Percentiles rank a stretch among this genome's conserved stretches.
Evolutionary conservation across 2,329 filamentous ascomycete species (phyloP).

Genomic region (Cladorrhinum sp.): DNA sequence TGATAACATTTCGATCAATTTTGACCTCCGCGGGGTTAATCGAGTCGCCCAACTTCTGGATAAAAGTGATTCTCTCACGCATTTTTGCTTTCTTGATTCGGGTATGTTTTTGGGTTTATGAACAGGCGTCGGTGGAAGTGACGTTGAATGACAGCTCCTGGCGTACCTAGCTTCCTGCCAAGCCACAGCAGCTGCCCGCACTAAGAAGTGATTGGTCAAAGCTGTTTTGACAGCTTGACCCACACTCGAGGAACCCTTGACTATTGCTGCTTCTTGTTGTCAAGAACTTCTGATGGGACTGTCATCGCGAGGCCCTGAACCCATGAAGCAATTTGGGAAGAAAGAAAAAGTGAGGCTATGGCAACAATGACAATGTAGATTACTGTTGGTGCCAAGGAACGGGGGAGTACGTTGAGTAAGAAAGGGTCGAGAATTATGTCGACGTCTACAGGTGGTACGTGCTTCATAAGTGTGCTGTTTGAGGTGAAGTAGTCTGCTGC

Average conservation of each 20-base stretch:
- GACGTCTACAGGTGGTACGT: slow-evolving; percentile 69
- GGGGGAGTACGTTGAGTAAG: slow-evolving; percentile 73
- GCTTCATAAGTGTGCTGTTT: slow-evolving; percentile 69
- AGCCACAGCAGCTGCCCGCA: slow-evolving; percentile 9
- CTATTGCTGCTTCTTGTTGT: slow-evolving; percentile 22
- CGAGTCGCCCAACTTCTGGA: slow-evolving; percentile 62
- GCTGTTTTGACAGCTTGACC: not conserved
- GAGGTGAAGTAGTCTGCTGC: slow-evolving; percentile 83
- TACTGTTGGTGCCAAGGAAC: slow-evolving; percentile 70
- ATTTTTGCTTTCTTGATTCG: slow-evolving; percentile 40
- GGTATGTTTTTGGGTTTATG: not conserved
- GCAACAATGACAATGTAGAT: slow-evolving; percentile 65
- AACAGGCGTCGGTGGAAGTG: not conserved
- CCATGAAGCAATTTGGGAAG: slow-evolving; percentile 34
- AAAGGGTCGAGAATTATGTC: slow-evolving; percentile 88
- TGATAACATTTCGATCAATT: slow-evolving; percentile 55
- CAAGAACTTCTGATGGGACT: not conserved
- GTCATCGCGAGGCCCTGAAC: slow-evolving; percentile 8
- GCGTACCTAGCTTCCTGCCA: slow-evolving; percentile 7
- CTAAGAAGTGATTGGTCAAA: slow-evolving; percentile 12
- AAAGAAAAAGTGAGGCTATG: slow-evolving; percentile 43
- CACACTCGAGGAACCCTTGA: slow-evolving; percentile 3
- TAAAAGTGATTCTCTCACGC: slow-evolving; percentile 77
- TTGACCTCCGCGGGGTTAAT: slow-evolving; percentile 63
- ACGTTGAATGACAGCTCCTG: slow-evolving; percentile 6